These are phyloP conservation scores for Lodderomyces margitis DNA, from an alignment of 1,139 yeast genomes.

Conservation along the genomic window DNA sequence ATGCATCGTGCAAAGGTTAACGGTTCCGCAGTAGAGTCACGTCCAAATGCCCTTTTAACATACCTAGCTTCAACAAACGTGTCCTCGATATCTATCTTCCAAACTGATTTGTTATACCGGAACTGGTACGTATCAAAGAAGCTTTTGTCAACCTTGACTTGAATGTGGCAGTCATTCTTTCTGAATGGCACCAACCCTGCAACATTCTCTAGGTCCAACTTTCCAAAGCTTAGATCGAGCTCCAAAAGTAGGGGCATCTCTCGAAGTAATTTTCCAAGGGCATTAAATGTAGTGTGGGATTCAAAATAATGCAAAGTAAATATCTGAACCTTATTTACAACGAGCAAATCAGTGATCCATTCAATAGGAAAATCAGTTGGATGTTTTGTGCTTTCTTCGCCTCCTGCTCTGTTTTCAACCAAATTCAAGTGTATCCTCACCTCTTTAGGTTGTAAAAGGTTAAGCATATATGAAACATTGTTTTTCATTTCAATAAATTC, in stretches of 20 bases:
- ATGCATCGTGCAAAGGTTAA: no score
- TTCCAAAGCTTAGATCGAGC: not conserved
- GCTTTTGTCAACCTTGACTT: not conserved
- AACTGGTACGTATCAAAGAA: not conserved
- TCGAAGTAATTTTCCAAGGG: not conserved
- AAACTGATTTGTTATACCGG: not conserved
- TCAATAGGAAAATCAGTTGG: not conserved
- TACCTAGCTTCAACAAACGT: not conserved
- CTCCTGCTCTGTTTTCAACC: not conserved
- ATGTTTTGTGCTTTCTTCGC: not conserved
- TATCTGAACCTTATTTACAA: not conserved
- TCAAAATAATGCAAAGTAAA: not conserved
- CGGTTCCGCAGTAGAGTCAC: no score
- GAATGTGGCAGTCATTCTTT: not conserved
- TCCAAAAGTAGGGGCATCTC: not conserved
- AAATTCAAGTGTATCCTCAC: not conserved
- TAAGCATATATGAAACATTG: not conserved
- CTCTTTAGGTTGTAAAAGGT: not conserved
- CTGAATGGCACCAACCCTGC: not conserved
- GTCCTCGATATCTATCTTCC: not conserved
- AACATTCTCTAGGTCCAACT: not conserved
- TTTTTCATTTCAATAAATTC: not conserved
- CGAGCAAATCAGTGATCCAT: not conserved
- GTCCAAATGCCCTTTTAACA: not conserved
- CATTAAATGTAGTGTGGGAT: not conserved